Percentiles rank a stretch among this genome's conserved stretches.
Evolutionary conservation across 2,329 filamentous ascomycete genomes (phyloP).

Genomic region (Fusarium compactum): DNA sequence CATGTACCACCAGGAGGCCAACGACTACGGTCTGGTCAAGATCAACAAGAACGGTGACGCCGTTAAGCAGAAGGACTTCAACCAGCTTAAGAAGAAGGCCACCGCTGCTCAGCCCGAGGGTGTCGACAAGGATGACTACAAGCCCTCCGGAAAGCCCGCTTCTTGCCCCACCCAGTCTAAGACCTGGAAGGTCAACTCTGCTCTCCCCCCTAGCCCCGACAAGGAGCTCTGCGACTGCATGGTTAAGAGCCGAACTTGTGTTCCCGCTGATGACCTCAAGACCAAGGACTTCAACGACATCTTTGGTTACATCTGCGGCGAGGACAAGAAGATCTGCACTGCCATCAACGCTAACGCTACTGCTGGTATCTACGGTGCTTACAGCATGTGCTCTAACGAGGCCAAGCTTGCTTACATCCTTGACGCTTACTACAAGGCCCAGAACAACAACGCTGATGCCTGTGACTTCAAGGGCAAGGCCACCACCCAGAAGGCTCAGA

Average conservation of each 20-base stretch:
- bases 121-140: conserved; percentile 76
- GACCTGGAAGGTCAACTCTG: conserved; percentile 73
- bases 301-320: conserved; percentile 80
- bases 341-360: conserved; percentile 77
- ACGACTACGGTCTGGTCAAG: conserved; percentile 86
- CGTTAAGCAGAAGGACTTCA: conserved; percentile 79
- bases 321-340: conserved; percentile 66
- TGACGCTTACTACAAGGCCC: conserved; percentile 76
- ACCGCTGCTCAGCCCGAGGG: conserved; percentile 74
- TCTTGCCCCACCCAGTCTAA: conserved; percentile 75
- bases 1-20: conserved; percentile 95
- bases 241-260: conserved; percentile 78
- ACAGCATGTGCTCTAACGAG: conserved; percentile 78
- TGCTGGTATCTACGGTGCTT: conserved; percentile 78
- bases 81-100: conserved; percentile 77
- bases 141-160: conserved; percentile 75
- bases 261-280: conserved; percentile 69
- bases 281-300: conserved; percentile 72
- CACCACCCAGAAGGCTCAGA: conserved; percentile 61
- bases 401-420: conserved; percentile 81
- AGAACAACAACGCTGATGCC: conserved; percentile 66
- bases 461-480: conserved; percentile 81
- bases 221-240: conserved; percentile 86
- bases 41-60: conserved; percentile 68
- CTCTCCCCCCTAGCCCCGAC: conserved; percentile 87